A percentile compares a stretch with the other conserved stretches of the same genome.
These are phyloP conservation scores for Solanum paucissectum DNA, from an alignment of 257 asterid genomes.

Conservation along the genomic window DNA sequence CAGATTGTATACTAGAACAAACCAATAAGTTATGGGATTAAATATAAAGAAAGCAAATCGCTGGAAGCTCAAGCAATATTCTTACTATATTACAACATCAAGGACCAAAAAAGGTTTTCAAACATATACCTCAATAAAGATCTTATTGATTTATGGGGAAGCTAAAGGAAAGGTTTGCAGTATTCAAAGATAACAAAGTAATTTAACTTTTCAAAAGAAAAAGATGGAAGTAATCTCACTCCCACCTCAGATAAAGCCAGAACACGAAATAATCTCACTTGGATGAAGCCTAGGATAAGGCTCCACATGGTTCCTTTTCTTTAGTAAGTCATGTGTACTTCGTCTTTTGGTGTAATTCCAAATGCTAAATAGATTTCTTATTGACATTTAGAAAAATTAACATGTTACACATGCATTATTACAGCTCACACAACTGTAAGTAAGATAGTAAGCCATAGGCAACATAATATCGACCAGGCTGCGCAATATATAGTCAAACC, in stretches of 20 bases:
- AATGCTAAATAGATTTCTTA: neutral
- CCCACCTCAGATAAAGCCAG: neutral
- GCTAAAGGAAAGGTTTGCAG: neutral
- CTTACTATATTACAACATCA: neutral
- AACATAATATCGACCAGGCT: neutral
- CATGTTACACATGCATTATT: neutral
- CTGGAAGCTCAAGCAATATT: neutral
- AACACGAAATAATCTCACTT: neutral
- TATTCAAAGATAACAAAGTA: neutral
- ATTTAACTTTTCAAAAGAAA: neutral
- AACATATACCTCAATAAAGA: neutral
- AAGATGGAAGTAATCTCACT: neutral
- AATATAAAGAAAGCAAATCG: conserved; percentile 1
- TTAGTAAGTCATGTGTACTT: neutral
- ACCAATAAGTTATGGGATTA: neutral
- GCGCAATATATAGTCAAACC: neutral
- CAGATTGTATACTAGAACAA: conserved; percentile 1
- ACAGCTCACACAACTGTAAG: neutral
- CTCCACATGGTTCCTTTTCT: neutral
- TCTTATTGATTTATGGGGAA: neutral
- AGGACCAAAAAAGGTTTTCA: neutral
- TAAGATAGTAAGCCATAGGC: neutral
- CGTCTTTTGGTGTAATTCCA: neutral
- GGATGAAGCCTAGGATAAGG: neutral
- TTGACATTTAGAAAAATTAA: neutral